Base-by-base conservation (phyloP, 768 basidiomycete species). In the Chalciporus sphaerocephalus region DNA sequence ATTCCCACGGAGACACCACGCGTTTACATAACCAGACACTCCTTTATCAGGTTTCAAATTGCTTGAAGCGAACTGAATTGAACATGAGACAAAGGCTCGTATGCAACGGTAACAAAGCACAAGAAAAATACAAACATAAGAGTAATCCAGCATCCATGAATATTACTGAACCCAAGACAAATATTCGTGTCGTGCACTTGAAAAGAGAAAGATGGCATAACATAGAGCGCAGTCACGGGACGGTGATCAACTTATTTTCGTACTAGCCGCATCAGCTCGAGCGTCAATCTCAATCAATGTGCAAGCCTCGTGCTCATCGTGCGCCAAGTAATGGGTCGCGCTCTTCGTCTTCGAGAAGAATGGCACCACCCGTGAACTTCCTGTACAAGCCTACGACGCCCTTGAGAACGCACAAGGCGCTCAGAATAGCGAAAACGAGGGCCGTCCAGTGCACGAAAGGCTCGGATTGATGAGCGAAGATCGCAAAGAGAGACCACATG, bases 401-500 rank as follows among this genome's bases (percentile, higher is more conserved):
- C 73, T 94, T 92, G 65, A 82, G 57, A 48, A 97, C 86, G 73
- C 88, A 92, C 50, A 95, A 66, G 52, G 92, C 74, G 22, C 90
- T 81, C 44, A 98, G 71, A 61, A 95, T 79, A 63, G 92, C 80
- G 58, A 92, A 92, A 3, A 67, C 90, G 44, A 97, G 78, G 11
- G 93, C 80, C 30, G 78, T 74, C 92, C 92, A 98, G 69, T 94
- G 92, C 54, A 97, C 82, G 70, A 97, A 94, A 24, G 56, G 47
- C 28, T 72, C 67, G 21, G 50, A 70, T 67, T 93, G 83, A 60
- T 88, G 79, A 21, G 76, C 81, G 58, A 89, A 97, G 70, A 98
- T 92, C 35, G 88, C 94, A 70, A 86, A 94, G 23, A 99, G 75
- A n/a, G 87, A 83, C 87, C 89, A 95, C 33, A 84, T 81, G 60